These are phyloP conservation scores for Thoreauomyces humboldtii DNA, from an alignment of 192 early-diverging fungal species.

Conservation along the genomic window DNA sequence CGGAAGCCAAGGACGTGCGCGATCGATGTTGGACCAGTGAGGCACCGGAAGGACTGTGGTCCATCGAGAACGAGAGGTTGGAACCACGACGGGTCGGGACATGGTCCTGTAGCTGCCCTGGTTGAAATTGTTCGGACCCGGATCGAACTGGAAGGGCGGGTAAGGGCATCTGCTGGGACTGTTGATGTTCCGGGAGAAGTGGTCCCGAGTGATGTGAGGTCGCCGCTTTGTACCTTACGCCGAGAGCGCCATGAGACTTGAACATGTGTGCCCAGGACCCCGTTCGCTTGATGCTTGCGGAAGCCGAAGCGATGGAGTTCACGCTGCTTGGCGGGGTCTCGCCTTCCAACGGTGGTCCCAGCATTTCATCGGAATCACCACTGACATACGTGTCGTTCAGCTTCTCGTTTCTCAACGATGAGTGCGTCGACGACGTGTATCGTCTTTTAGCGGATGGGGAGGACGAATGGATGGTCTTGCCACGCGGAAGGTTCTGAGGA, in stretches of 20 bases:
- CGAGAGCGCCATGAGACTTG: background rate
- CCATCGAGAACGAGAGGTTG: background rate
- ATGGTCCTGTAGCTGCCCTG: too few relatives aligned
- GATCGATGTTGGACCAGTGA: too few relatives aligned
- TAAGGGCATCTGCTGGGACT: background rate
- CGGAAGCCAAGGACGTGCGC: too few relatives aligned
- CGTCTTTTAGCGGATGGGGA: background rate
- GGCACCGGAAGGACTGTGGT: too few relatives aligned
- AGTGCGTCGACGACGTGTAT: background rate
- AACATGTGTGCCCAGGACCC: slow-evolving; percentile 4
- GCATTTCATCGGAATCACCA: background rate
- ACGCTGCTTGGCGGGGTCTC: background rate
- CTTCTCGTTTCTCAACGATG: background rate
- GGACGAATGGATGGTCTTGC: background rate
- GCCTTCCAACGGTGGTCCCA: background rate
- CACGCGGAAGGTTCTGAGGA: background rate
- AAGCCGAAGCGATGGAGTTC: background rate
- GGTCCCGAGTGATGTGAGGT: background rate
- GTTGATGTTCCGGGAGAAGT: background rate
- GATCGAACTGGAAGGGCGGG: background rate
- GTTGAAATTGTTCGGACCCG: too few relatives aligned
- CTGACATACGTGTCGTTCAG: background rate
- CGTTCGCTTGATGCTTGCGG: background rate
- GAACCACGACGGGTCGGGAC: background rate
- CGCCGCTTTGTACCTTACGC: background rate